These are phyloP conservation scores for Citrullus mucosospermus DNA, from an alignment of 306 rosid genomes.

Conservation along the genomic window DNA sequence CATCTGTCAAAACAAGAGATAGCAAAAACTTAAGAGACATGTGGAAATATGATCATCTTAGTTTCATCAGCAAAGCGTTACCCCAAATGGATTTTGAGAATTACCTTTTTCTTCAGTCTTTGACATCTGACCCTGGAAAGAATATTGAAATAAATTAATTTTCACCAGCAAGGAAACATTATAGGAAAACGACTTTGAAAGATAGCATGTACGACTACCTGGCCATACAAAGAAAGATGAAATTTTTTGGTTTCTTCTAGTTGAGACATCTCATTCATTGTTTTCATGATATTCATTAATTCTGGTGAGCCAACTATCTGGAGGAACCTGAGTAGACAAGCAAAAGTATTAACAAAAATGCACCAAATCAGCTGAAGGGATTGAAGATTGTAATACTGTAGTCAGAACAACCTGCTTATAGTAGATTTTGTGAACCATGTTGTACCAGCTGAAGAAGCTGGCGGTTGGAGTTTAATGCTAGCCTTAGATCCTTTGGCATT, in stretches of 20 bases:
- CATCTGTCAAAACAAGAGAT: slow-evolving; percentile 24
- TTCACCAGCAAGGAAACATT: neutral
- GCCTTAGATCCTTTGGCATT: slow-evolving; percentile 45
- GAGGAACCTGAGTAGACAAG: slow-evolving; percentile 50
- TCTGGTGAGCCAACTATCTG: slow-evolving; percentile 51
- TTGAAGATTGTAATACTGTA: neutral
- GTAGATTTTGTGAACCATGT: slow-evolving; percentile 81
- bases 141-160: neutral
- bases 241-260: slow-evolving; percentile 76
- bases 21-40: neutral
- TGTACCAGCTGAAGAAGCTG: slow-evolving; percentile 35
- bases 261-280: slow-evolving; percentile 65
- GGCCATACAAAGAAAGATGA: slow-evolving; percentile 69
- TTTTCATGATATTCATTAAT: slow-evolving; percentile 20
- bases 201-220: slow-evolving; percentile 42
- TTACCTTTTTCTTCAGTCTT: slow-evolving; percentile 28
- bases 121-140: neutral
- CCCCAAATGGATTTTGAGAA: slow-evolving; percentile 8
- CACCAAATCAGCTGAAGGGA: slow-evolving; percentile 2
- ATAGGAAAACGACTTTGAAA: slow-evolving; percentile 6
- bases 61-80: neutral
- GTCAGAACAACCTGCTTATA: slow-evolving; percentile 49
- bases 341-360: neutral
- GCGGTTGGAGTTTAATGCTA: slow-evolving; percentile 41
- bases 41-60: neutral